Conservation (phyloP, 1,284 basidiomycete genomes). For the Trichosporon sp. region DNA sequence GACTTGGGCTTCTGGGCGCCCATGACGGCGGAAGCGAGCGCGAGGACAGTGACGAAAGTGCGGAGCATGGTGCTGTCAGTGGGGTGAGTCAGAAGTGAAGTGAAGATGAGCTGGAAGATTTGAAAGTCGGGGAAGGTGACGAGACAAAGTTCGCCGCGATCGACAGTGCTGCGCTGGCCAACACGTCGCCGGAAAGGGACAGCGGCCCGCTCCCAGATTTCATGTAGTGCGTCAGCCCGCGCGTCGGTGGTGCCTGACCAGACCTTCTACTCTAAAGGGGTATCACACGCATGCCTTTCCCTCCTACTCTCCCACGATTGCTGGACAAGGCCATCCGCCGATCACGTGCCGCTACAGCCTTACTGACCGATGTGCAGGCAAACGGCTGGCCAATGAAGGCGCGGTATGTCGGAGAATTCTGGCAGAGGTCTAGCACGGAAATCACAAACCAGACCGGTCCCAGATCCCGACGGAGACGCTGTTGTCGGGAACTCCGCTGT, state of each 20-base stretch:
- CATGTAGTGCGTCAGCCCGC: slow-evolving; percentile 7
- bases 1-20: slow-evolving; percentile 22
- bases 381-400: background rate
- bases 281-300: background rate
- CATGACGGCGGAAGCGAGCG: slow-evolving; percentile 25
- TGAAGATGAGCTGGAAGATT: background rate
- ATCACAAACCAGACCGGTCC: background rate
- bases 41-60: slow-evolving; percentile 25
- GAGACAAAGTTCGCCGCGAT: slow-evolving; percentile 12
- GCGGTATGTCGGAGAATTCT: background rate
- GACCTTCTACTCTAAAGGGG: background rate
- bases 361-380: background rate
- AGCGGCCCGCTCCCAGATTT: slow-evolving; percentile 11
- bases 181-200: slow-evolving; percentile 5
- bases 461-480: background rate
- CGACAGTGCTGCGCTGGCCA: background rate
- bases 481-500: background rate
- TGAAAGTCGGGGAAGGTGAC: background rate
- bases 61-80: slow-evolving; percentile 25
- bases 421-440: no score
- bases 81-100: background rate
- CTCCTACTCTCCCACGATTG: background rate
- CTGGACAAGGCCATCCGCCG: no score
- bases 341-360: background rate
- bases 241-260: background rate